Evolutionary conservation across 2,329 filamentous ascomycete genomes (phyloP).

Genomic region (Fusarium praegraminearum): DNA sequence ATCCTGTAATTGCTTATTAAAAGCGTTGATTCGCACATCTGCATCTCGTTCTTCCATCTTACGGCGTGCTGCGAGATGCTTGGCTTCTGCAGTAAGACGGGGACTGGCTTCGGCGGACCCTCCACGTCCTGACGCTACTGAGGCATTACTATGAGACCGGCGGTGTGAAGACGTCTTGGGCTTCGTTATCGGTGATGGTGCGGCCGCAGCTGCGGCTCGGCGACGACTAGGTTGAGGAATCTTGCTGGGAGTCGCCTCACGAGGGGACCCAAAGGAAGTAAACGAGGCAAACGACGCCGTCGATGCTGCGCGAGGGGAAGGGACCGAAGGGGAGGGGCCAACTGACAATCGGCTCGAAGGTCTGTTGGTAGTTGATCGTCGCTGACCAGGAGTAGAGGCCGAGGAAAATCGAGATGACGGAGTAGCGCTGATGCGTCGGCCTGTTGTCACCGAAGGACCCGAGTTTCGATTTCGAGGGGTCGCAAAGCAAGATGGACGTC

Average conservation of each 20-base stretch:
- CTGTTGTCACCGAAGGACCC: slow-evolving; percentile 50
- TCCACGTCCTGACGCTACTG: slow-evolving; percentile 55
- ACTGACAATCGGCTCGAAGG: slow-evolving; percentile 61
- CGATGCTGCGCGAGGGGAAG: slow-evolving; percentile 45
- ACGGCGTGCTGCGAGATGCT: slow-evolving; percentile 77
- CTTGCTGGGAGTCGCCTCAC: slow-evolving; percentile 57
- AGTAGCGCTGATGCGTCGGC: slow-evolving; percentile 60
- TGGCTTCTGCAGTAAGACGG: slow-evolving; percentile 73
- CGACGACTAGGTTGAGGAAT: slow-evolving; percentile 52
- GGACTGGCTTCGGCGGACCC: slow-evolving; percentile 56
- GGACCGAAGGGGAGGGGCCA: slow-evolving; percentile 30
- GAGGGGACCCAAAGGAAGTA: slow-evolving; percentile 51
- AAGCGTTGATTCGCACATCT: slow-evolving; percentile 81
- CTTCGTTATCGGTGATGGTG: slow-evolving; percentile 35
- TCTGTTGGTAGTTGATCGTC: slow-evolving; percentile 41
- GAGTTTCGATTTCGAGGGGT: slow-evolving; percentile 51
- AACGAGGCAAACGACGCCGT: slow-evolving; percentile 53
- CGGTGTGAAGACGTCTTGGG: slow-evolving; percentile 49
- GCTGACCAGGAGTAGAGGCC: slow-evolving; percentile 44
- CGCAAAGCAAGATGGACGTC: slow-evolving; percentile 42
- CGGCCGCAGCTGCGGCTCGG: slow-evolving; percentile 33
- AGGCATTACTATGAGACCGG: slow-evolving; percentile 60
- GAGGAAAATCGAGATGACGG: slow-evolving; percentile 50
- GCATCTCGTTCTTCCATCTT: slow-evolving; percentile 80
- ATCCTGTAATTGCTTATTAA: slow-evolving; percentile 82